These are phyloP conservation scores for Pigoraptor vietnamica DNA, from an alignment of 78 protist species.

Conservation along the genomic window DNA sequence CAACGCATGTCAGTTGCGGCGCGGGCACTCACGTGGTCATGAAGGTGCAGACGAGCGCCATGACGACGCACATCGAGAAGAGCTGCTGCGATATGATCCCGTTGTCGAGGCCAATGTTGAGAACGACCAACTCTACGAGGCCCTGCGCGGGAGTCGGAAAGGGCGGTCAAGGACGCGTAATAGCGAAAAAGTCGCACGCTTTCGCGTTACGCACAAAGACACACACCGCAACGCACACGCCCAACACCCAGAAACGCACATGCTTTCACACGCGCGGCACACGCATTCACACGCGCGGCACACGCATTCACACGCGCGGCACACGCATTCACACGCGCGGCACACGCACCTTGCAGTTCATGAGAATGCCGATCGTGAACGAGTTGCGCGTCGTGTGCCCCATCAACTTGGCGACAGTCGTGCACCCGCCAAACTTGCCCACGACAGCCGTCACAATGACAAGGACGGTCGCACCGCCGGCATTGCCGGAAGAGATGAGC, in stretches of 20 bases:
- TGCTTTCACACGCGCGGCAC: no score
- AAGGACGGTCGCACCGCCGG: conserved; percentile 42
- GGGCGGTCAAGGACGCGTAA: no score
- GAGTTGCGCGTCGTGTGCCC: conserved; percentile 32
- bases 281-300: no score
- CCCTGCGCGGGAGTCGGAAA: no score
- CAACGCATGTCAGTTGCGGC: no score
- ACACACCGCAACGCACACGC: no score
- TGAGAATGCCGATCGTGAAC: conserved; percentile 44
- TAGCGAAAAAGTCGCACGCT: no score
- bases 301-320: background rate
- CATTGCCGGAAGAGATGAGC: conserved; percentile 28
- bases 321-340: background rate
- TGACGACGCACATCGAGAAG: conserved; percentile 59
- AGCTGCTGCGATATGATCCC: conserved; percentile 24
- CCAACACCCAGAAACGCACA: no score
- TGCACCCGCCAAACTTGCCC: background rate
- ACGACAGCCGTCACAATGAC: conserved; percentile 20
- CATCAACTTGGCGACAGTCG: background rate
- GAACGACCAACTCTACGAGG: conserved; percentile 51
- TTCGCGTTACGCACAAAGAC: no score
- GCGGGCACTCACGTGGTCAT: conserved; percentile 49
- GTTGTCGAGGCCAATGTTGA: conserved; percentile 50
- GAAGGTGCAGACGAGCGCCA: conserved; percentile 60
- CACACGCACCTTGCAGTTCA: conserved; percentile 36